Evolutionary conservation across 129 eudicot species (phyloP).

Genomic region (Glebionis coronaria): DNA sequence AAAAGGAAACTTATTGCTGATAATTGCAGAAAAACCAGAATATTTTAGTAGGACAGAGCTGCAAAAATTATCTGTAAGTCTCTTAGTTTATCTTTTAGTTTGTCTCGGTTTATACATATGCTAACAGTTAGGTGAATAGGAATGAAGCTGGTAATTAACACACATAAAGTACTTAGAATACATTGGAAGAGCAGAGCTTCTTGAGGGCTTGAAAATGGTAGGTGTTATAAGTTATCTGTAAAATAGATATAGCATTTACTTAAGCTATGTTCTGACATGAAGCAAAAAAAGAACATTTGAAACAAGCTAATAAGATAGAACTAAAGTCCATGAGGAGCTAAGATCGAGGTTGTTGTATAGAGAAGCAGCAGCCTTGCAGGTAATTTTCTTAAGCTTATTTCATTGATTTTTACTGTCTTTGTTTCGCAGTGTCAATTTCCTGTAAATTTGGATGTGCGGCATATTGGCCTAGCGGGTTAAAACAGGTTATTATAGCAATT

Average conservation of each 20-base stretch:
- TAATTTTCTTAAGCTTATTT: too few relatives aligned
- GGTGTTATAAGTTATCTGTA: slow-evolving; percentile 16
- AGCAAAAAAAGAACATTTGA: slow-evolving; percentile 92
- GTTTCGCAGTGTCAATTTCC: too few relatives aligned
- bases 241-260: not conserved
- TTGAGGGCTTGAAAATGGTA: slow-evolving; percentile 89
- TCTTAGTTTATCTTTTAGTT: not conserved
- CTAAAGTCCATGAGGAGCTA: slow-evolving; percentile 80
- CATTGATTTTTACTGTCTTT: too few relatives aligned
- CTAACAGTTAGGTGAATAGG: slow-evolving; percentile 46
- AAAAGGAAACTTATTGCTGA: too few relatives aligned
- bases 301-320: slow-evolving; percentile 88
- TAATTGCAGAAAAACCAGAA: too few relatives aligned
- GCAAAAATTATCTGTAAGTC: too few relatives aligned
- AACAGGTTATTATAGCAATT: too few relatives aligned
- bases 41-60: too few relatives aligned
- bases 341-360: slow-evolving; percentile 83
- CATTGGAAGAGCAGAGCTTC: slow-evolving; percentile 83
- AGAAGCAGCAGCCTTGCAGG: slow-evolving; percentile 96
- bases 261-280: not conserved
- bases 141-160: slow-evolving; percentile 95
- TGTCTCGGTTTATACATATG: slow-evolving; percentile 10
- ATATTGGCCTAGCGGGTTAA: too few relatives aligned
- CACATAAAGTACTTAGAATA: slow-evolving; percentile 83
- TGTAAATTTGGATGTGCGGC: too few relatives aligned